Evolutionary conservation across 306 rosid species (phyloP).

Genomic region (Rosa persica): DNA sequence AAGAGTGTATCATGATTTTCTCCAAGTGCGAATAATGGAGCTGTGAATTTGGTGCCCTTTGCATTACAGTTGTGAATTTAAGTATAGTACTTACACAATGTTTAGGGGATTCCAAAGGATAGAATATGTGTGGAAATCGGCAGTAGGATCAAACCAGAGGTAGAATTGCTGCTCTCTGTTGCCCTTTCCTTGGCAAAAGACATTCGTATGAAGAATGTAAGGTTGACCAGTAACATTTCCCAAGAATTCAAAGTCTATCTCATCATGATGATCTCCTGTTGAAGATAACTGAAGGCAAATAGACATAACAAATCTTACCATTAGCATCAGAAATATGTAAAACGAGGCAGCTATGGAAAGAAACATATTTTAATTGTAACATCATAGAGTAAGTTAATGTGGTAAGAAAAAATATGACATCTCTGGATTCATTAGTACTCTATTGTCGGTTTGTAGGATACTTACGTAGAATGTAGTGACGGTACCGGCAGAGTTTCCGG

Average conservation of each 20-base stretch:
- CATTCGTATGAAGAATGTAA: slow-evolving; percentile 43
- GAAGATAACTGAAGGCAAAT: slow-evolving; percentile 33
- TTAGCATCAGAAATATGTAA: not conserved
- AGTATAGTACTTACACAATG: slow-evolving; percentile 32
- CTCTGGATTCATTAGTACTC: not conserved
- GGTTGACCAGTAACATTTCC: slow-evolving; percentile 39
- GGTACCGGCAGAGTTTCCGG: slow-evolving; percentile 46
- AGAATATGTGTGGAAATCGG: slow-evolving; percentile 43
- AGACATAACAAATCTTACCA: not conserved
- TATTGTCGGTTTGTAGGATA: not conserved
- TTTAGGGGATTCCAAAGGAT: slow-evolving; percentile 37
- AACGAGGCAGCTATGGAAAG: not conserved
- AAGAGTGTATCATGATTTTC: not conserved
- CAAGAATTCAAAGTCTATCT: slow-evolving; percentile 51
- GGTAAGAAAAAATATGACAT: too few relatives aligned
- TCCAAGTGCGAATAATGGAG: not conserved
- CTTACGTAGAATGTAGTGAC: slow-evolving; percentile 42
- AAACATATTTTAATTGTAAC: too few relatives aligned
- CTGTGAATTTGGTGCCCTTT: not conserved
- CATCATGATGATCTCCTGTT: slow-evolving; percentile 32
- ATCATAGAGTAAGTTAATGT: too few relatives aligned
- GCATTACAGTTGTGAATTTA: not conserved
- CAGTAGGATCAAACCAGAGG: slow-evolving; percentile 46
- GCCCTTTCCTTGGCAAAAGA: slow-evolving; percentile 40
- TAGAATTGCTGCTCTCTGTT: slow-evolving; percentile 37